Conservation (phyloP, 2,329 filamentous ascomycete species). For the Alternaria alternata region DNA sequence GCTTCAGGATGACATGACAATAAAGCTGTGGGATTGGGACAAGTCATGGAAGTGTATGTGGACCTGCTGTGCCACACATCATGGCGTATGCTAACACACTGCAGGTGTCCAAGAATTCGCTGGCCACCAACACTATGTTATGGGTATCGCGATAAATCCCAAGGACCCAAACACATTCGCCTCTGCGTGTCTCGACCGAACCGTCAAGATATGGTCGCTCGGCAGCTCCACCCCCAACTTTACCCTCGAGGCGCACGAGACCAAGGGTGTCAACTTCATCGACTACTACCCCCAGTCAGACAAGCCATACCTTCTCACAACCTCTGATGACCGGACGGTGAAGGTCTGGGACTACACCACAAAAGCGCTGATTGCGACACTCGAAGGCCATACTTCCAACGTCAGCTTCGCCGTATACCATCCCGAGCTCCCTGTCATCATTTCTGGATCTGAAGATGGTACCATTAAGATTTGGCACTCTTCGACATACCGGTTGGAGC, state of each 20-base stretch:
- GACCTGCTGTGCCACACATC: neutral
- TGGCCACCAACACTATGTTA: slow-evolving; percentile 95
- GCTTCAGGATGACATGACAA: slow-evolving; percentile 57
- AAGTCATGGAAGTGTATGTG: slow-evolving; percentile 87
- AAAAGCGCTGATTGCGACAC: slow-evolving; percentile 93
- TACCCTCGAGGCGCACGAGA: slow-evolving; percentile 95
- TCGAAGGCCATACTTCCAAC: slow-evolving; percentile 97
- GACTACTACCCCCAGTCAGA: slow-evolving; percentile 79
- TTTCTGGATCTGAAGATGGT: slow-evolving; percentile 96
- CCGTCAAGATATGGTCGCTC: slow-evolving; percentile 97
- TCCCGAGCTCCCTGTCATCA: slow-evolving; percentile 94
- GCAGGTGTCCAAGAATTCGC: slow-evolving; percentile 84
- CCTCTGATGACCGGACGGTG: slow-evolving; percentile 93
- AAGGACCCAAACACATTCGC: slow-evolving; percentile 84
- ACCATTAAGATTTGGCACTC: slow-evolving; percentile 99
- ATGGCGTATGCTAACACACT: slow-evolving; percentile 28
- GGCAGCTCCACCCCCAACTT: slow-evolving; percentile 95
- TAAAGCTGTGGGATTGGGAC: slow-evolving; percentile 99
- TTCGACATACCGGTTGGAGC: slow-evolving; percentile 95
- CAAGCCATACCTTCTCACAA: slow-evolving; percentile 89
- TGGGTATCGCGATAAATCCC: slow-evolving; percentile 96
- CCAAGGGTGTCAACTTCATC: slow-evolving; percentile 97
- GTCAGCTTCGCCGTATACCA: slow-evolving; percentile 99
- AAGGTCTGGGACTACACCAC: slow-evolving; percentile 99
- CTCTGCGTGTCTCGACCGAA: slow-evolving; percentile 93